phyloP scores from a whole-genome alignment of 768 basidiomycete species.

The Mycena amicta region DNA sequence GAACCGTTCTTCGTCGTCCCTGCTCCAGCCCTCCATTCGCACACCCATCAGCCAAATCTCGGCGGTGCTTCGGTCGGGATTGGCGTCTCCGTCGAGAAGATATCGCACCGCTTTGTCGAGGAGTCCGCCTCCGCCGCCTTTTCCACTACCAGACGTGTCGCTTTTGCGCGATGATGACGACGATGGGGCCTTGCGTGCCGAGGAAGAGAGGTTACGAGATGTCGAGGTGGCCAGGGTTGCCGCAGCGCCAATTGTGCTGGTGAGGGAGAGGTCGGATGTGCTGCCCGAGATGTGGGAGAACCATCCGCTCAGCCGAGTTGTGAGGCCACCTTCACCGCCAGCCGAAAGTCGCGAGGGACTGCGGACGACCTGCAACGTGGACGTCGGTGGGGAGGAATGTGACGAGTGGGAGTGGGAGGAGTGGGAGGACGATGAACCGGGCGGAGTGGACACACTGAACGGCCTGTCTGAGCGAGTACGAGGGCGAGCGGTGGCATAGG shows the following conservation, averaged over 20 bases:
- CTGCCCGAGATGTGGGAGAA: conserved; percentile 38
- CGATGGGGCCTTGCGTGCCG: neutral
- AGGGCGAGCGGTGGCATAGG: conserved; percentile 38
- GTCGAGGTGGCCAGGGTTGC: conserved; percentile 7
- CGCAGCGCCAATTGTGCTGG: neutral
- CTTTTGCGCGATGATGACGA: neutral
- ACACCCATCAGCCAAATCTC: conserved; percentile 72
- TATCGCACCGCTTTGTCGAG: conserved; percentile 68
- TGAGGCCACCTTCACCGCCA: conserved; percentile 48
- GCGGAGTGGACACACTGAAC: conserved; percentile 29
- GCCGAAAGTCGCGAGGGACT: conserved; percentile 48
- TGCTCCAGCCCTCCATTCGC: conserved; percentile 35
- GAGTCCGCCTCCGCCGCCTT: conserved; percentile 32
- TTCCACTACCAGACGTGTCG: neutral
- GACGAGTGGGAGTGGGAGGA: conserved; percentile 41
- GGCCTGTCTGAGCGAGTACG: conserved; percentile 48
- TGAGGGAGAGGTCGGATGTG: conserved; percentile 4
- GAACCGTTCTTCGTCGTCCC: conserved; percentile 12
- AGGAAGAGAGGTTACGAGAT: neutral
- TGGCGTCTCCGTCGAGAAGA: conserved; percentile 70
- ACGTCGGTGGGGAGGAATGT: neutral
- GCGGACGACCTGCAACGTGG: conserved; percentile 31
- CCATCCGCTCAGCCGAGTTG: conserved; percentile 49
- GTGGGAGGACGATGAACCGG: conserved; percentile 38
- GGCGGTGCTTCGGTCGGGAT: conserved; percentile 66